phyloP scores from a whole-genome alignment of 768 basidiomycete genomes.

The Leccinum boreale region DNA sequence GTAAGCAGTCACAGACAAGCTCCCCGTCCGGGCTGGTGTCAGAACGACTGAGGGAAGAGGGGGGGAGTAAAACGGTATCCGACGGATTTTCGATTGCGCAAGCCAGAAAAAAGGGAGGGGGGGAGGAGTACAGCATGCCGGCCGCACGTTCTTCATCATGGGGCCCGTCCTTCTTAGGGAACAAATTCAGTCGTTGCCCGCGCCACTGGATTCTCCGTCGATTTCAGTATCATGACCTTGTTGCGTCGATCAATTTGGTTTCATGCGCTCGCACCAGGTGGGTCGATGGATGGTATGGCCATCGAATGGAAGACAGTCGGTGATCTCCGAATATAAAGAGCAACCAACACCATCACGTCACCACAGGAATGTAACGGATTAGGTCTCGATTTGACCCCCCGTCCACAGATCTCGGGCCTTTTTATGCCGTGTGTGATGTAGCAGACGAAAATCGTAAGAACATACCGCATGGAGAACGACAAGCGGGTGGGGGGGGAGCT shows the following conservation, averaged over 20 bases:
- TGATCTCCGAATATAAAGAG: not conserved
- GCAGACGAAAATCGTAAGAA: not conserved
- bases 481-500: not conserved
- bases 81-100: not conserved
- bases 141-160: not conserved
- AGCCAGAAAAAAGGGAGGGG: not conserved
- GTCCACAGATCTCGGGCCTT: slow-evolving; percentile 3
- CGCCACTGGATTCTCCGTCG: slow-evolving; percentile 4
- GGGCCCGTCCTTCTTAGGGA: not conserved
- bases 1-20: not conserved
- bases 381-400: not conserved
- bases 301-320: slow-evolving; percentile 6
- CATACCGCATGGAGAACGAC: slow-evolving; percentile 2
- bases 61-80: not conserved
- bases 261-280: not conserved
- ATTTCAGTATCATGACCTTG: not conserved
- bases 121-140: not conserved
- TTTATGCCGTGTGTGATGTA: not conserved
- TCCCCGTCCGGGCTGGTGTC: not conserved
- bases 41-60: not conserved
- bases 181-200: not conserved
- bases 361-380: not conserved
- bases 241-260: not conserved
- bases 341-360: not conserved
- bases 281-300: not conserved